Conservation (phyloP, 2,329 filamentous ascomycete species). For the Stagonosporopsis cucurbitacearum region DNA sequence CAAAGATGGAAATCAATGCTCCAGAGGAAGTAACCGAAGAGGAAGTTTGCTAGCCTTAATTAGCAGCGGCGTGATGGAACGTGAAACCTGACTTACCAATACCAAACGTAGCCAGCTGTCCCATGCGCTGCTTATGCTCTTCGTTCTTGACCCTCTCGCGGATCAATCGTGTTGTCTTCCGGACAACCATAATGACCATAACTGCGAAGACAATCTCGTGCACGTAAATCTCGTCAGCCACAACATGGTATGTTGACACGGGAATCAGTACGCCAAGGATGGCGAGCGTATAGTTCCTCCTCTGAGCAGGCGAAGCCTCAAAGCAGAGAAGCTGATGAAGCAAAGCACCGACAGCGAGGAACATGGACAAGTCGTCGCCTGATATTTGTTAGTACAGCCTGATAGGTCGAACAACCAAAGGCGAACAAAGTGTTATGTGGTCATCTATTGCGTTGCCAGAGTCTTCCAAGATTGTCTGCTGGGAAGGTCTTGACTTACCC, state of each 20-base stretch:
- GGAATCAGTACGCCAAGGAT: conserved; percentile 42
- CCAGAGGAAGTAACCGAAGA: conserved; percentile 62
- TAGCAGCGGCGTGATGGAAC: not conserved
- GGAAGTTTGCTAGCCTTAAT: conserved; percentile 48
- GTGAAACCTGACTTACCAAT: conserved; percentile 27
- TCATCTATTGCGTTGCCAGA: too few relatives aligned
- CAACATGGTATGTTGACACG: conserved; percentile 46
- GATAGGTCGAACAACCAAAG: too few relatives aligned
- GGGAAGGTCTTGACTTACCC: conserved; percentile 38
- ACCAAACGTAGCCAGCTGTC: conserved; percentile 38
- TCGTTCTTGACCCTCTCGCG: conserved; percentile 32
- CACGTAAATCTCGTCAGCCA: conserved; percentile 49
- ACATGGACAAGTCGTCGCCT: conserved; percentile 66
- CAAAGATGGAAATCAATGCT: conserved; percentile 64
- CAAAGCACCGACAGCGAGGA: conserved; percentile 60
- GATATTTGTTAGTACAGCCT: conserved; percentile 7
- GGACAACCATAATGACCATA: conserved; percentile 50
- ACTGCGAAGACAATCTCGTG: conserved; percentile 51
- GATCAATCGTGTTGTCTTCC: conserved; percentile 38
- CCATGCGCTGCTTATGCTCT: conserved; percentile 30
- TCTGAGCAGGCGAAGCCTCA: conserved; percentile 36
- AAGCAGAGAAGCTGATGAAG: conserved; percentile 59
- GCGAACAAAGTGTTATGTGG: not conserved
- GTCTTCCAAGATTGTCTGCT: too few relatives aligned
- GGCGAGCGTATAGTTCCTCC: conserved; percentile 32